phyloP scores from a whole-genome alignment of 306 rosid species.

The Quercus aquifolioides region DNA sequence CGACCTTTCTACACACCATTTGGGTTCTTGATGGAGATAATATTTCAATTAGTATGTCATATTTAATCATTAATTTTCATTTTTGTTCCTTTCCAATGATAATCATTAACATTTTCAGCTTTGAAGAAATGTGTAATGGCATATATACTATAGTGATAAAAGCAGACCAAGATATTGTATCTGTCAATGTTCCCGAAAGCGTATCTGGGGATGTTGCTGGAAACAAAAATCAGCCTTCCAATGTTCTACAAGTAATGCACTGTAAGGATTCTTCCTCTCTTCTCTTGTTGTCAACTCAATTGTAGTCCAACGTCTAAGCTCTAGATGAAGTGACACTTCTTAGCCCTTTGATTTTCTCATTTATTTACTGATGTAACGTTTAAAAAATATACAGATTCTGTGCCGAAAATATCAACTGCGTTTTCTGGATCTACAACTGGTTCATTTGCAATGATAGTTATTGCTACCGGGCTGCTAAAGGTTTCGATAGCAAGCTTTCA shows the following conservation, averaged over 20 bases:
- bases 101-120: conserved; percentile 43
- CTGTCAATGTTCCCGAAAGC: conserved; percentile 66
- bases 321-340: too few relatives aligned
- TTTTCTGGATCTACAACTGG: conserved; percentile 51
- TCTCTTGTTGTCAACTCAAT: background rate
- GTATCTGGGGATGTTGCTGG: conserved; percentile 72
- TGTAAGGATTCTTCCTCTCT: conserved; percentile 46
- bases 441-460: conserved; percentile 51
- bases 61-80: background rate
- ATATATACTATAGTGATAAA: conserved; percentile 52
- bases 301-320: background rate
- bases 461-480: conserved; percentile 63
- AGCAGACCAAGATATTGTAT: conserved; percentile 48
- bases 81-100: conserved; percentile 8
- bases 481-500: conserved; percentile 81
- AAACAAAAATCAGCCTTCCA: conserved; percentile 80
- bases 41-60: background rate
- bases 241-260: conserved; percentile 82
- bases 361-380: background rate
- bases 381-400: conserved; percentile 54
- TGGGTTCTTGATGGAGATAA: background rate
- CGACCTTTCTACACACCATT: background rate
- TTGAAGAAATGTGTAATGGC: conserved; percentile 28
- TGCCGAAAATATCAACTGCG: conserved; percentile 46
- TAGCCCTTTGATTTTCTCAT: background rate